These are phyloP conservation scores for Psilocybe subaeruginosa DNA, from an alignment of 768 basidiomycete genomes.

Conservation along the genomic window DNA sequence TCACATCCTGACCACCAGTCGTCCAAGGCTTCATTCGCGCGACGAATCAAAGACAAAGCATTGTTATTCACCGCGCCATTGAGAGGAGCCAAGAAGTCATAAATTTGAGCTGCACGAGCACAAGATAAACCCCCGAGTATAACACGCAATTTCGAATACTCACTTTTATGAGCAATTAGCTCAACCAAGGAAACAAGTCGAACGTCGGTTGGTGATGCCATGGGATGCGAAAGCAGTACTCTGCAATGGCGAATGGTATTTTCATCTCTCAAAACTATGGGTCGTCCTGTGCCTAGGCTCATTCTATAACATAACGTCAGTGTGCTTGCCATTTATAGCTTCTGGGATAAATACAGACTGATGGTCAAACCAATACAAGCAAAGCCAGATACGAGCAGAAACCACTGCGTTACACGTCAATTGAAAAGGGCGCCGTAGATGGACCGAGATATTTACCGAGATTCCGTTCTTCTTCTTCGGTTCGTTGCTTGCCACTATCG, in stretches of 20 bases:
- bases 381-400: constrained; percentile 92
- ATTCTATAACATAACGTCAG: constrained; percentile 50
- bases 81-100: constrained; percentile 84
- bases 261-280: constrained; percentile 89
- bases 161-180: constrained; percentile 90
- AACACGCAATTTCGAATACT: constrained; percentile 23
- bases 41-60: constrained; percentile 84
- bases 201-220: constrained; percentile 90
- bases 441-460: constrained; percentile 54
- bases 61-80: constrained; percentile 87
- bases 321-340: constrained; percentile 13
- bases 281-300: constrained; percentile 90
- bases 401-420: constrained; percentile 56
- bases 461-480: constrained; percentile 86
- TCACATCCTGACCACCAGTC: constrained; percentile 94
- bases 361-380: constrained; percentile 96
- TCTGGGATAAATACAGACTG: constrained; percentile 58
- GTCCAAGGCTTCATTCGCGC: constrained; percentile 84
- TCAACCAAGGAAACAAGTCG: constrained; percentile 87
- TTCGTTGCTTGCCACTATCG: constrained; percentile 62
- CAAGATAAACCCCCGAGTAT: background rate
- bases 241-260: constrained; percentile 86
- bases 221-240: constrained; percentile 77
- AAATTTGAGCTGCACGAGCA: constrained; percentile 77
- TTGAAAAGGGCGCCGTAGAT: constrained; percentile 9